phyloP scores from a whole-genome alignment of 2,329 filamentous ascomycete genomes.

The Ceratocystis eucalypticola region DNA sequence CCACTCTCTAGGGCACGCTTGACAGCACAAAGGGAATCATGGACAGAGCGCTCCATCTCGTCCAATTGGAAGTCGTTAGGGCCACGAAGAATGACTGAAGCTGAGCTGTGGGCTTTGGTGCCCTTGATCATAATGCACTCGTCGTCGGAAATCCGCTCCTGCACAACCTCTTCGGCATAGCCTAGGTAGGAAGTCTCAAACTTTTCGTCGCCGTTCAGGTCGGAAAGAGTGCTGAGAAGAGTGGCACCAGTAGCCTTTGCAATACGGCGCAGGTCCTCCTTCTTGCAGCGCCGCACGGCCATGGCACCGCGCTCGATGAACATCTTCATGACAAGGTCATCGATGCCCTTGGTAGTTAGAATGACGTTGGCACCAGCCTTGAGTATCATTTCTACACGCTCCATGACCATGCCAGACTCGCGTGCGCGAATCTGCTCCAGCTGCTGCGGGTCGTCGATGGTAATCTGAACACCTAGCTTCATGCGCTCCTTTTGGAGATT shows the following conservation, averaged over 20 bases:
- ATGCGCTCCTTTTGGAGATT: slow-evolving; percentile 98
- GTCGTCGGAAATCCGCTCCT: slow-evolving; percentile 96
- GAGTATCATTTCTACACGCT: slow-evolving; percentile 91
- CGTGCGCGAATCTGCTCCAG: slow-evolving; percentile 92
- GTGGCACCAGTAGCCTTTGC: slow-evolving; percentile 92
- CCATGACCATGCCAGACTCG: slow-evolving; percentile 83
- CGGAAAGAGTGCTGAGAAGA: slow-evolving; percentile 81
- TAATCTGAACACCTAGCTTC: slow-evolving; percentile 98
- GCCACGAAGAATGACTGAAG: slow-evolving; percentile 89
- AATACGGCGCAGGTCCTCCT: slow-evolving; percentile 92
- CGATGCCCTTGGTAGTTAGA: slow-evolving; percentile 95
- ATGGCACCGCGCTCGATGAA: slow-evolving; percentile 93
- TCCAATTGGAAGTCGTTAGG: slow-evolving; percentile 94
- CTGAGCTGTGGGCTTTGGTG: slow-evolving; percentile 84
- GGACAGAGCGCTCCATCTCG: slow-evolving; percentile 97
- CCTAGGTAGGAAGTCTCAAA: slow-evolving; percentile 86
- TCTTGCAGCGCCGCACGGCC: slow-evolving; percentile 93
- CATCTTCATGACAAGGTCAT: slow-evolving; percentile 85
- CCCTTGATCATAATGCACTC: slow-evolving; percentile 96
- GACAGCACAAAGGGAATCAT: slow-evolving; percentile 91
- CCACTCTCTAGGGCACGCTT: slow-evolving; percentile 96
- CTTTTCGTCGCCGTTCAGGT: slow-evolving; percentile 92
- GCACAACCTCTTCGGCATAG: slow-evolving; percentile 86
- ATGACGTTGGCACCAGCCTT: slow-evolving; percentile 95
- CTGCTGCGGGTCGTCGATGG: slow-evolving; percentile 91